Base-by-base conservation (phyloP, 768 basidiomycete genomes). In the Terana coerulea region DNA sequence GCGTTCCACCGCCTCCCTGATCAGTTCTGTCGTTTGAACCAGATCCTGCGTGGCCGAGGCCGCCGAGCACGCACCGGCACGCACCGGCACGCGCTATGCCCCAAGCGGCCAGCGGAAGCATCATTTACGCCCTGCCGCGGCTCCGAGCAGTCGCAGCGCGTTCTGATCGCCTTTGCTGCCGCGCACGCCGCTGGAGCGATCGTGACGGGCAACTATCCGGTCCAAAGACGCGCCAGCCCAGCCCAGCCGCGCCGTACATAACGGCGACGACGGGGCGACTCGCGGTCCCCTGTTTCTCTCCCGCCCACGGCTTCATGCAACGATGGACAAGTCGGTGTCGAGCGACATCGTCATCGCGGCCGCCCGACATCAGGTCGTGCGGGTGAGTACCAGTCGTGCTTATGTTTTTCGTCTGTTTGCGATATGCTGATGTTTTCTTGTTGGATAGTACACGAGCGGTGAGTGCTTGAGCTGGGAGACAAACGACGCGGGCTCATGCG, bases 311-410 rank as follows among this genome's bases (percentile, higher is more conserved):
- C n/a, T n/a, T n/a, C n/a, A n/a, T n/a, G 15, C 7, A 14, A 19
- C 35, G 15, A 45, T 45, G 43, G 43, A 45, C 43, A 45, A 45
- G 43, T 9, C 25, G 15, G 24, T 45, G 43, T 45, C 43, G 43
- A 30, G 43, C 43, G 43, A 45, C n/a, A 28, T 30, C 3, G 15
- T 45, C 43, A 30, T 19, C 28, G 43, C 43, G 43, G 31, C 43
- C 10, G 43, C 43, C 24, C 26, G 43, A 17, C 43, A 45, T 29
- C 43, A 45, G 26, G 26, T 45, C 28, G 43, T 45, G 26, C 3
- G 43, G 43, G 43, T 45, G 26, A 11, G 43, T 45, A 10, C 15
- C 14, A 6, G 15, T 11, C 25, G 22, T n/a, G n/a, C n/a, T n/a
- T n/a, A n/a, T n/a, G n/a, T n/a, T n/a, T n/a, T n/a, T n/a, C n/a